A percentile compares a stretch with the other conserved stretches of the same genome.
Conservation (phyloP, 768 basidiomycete species). For the Lactarius sp. region DNA sequence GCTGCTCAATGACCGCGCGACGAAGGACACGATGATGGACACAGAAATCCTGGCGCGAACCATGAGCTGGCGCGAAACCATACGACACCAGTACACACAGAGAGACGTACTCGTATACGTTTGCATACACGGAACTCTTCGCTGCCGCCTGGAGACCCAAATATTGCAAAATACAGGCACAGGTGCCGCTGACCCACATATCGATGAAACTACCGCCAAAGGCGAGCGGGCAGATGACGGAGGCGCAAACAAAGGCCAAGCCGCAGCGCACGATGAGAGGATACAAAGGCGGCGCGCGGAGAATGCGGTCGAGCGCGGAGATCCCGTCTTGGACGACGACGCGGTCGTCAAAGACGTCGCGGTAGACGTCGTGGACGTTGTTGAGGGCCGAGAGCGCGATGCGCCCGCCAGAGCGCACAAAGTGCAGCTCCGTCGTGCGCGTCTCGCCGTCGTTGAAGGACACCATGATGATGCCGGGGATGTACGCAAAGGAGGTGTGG, state of each 20-base stretch:
- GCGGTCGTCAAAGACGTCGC: slow-evolving; percentile 79
- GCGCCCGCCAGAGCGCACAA: slow-evolving; percentile 75
- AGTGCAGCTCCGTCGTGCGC: slow-evolving; percentile 72
- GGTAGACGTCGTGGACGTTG: slow-evolving; percentile 78
- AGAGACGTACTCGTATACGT: slow-evolving; percentile 80
- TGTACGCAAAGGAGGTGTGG: slow-evolving; percentile 77
- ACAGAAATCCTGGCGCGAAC: slow-evolving; percentile 61
- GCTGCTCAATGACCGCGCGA: slow-evolving; percentile 72
- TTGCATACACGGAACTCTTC: slow-evolving; percentile 88
- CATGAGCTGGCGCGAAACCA: not conserved
- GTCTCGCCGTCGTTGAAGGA: slow-evolving; percentile 75
- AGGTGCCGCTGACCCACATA: slow-evolving; percentile 73
- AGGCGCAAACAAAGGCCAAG: slow-evolving; percentile 71
- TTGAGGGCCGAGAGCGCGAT: slow-evolving; percentile 81
- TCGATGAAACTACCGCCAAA: slow-evolving; percentile 81
- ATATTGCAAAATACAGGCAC: slow-evolving; percentile 67
- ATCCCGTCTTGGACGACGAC: slow-evolving; percentile 71
- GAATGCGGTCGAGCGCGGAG: slow-evolving; percentile 55
- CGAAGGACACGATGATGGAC: slow-evolving; percentile 78
- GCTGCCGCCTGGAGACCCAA: slow-evolving; percentile 77
- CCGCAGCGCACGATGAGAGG: slow-evolving; percentile 60
- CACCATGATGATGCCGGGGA: slow-evolving; percentile 73
- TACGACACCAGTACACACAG: not conserved
- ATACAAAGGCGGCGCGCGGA: slow-evolving; percentile 65
- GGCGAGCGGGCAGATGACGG: slow-evolving; percentile 76